Evolutionary conservation across 208 protist species (phyloP), one percentile per base, ranked within the genome.

Genomic region (Leishmania amazonensis): DNA sequence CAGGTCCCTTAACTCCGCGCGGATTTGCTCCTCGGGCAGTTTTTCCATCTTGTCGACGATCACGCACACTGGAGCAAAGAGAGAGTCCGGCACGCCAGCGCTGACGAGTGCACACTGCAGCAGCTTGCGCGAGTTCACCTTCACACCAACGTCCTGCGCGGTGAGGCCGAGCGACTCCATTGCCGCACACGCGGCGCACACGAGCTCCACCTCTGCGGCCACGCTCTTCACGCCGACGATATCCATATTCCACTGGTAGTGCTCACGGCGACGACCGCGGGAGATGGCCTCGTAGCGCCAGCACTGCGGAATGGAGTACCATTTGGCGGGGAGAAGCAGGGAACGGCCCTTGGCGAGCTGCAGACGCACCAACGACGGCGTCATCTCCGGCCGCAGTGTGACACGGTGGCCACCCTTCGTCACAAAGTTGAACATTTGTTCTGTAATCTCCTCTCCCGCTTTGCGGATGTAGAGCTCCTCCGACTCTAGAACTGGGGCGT

Each of bases 171-270:
- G 80, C 58, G 84, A 75, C 79, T 90, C 83, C 89, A 98, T 94
- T 75, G 97, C 91, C 11, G 84, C 81, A 77, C 93, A 96, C 62
- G 93, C 89, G 8, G 97, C 96, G 40, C 93, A 94, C 54, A 99
- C 85, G 58, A 99, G 88, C 91, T 99, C 97, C 72, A 97, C 97
- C 89, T 99, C 96, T n/a, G 95, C 97, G 4, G 90, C 87, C 17
- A 99, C 88, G 47, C 86, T 79, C 79, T 90, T 92, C 76, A 99
- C 97, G 67, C 98, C 98, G 76, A 99, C 88, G 78, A 99, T 98
- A 84, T 99, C 98, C 96, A 99, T 99, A 85, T 99, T 99, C 96
- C 97, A 99, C 88, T 99, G 98, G 86, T 98, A 99, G 89, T 99
- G 98, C 87, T 99, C 98, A 49, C 98, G 91, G 51, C 96, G 93